Evolutionary conservation across 164 flowering plant genomes (phyloP).

Genomic region (Platanus orientalis): DNA sequence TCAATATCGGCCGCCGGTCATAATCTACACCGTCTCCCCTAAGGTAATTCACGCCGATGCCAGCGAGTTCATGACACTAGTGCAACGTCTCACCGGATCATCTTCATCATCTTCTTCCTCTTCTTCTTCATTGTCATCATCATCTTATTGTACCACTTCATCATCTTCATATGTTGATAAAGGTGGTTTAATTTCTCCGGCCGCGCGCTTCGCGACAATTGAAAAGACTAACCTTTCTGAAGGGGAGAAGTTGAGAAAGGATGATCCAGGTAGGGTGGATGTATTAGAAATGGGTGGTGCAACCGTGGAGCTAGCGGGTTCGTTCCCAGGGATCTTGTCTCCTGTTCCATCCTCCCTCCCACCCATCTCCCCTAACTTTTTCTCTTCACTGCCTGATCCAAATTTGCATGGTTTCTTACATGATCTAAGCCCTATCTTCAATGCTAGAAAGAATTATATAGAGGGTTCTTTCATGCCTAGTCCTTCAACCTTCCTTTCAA

Average conservation of each 20-base stretch:
- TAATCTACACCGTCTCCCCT: constrained; percentile 71
- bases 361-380: constrained; percentile 47
- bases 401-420: constrained; percentile 20
- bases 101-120: not conserved
- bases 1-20: constrained; percentile 39
- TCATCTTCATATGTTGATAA: constrained; percentile 12
- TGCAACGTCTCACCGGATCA: constrained; percentile 46
- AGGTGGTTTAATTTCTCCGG: constrained; percentile 46
- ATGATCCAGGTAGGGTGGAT: constrained; percentile 11
- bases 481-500: constrained; percentile 36
- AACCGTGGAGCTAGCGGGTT: constrained; percentile 6
- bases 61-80: constrained; percentile 34
- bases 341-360: constrained; percentile 68
- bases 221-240: constrained; percentile 44
- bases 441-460: constrained; percentile 22
- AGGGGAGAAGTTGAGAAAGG: constrained; percentile 6
- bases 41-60: constrained; percentile 39
- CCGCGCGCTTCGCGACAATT: constrained; percentile 55
- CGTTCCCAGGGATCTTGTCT: constrained; percentile 63
- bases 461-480: constrained; percentile 32
- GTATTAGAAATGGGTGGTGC: constrained; percentile 19
- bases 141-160: no score
- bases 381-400: constrained; percentile 49
- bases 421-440: constrained; percentile 44
- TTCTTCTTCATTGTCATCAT: constrained; percentile 26